A percentile compares a stretch with the other conserved stretches of the same genome.
These are phyloP conservation scores for Clavispora santaluciae DNA, from an alignment of 805 yeast species.

Conservation along the genomic window DNA sequence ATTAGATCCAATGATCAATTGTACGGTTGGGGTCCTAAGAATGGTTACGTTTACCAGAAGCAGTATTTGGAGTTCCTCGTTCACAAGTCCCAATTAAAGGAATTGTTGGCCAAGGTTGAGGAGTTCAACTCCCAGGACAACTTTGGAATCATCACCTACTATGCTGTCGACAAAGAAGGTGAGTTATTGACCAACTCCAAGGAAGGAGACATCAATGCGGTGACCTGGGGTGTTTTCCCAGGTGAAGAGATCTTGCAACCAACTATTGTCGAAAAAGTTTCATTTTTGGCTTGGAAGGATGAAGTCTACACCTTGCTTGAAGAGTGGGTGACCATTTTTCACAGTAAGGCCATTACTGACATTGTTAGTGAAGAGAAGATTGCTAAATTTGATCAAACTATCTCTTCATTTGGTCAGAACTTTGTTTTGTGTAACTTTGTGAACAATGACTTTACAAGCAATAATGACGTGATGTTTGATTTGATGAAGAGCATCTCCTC, in stretches of 20 bases:
- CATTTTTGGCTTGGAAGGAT: constrained; percentile 96
- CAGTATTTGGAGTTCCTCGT: constrained; percentile 85
- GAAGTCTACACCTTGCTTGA: constrained; percentile 79
- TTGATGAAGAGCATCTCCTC: constrained; percentile 36
- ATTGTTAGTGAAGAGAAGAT: constrained; percentile 25
- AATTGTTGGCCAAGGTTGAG: constrained; percentile 39
- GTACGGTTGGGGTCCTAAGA: constrained; percentile 93
- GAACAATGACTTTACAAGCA: constrained; percentile 69
- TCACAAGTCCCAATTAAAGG: constrained; percentile 45
- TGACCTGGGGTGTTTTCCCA: constrained; percentile 95
- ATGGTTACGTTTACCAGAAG: constrained; percentile 92
- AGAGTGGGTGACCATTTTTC: constrained; percentile 68
- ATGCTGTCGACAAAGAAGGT: constrained; percentile 59
- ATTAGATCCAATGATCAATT: constrained; percentile 61
- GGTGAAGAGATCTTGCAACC: constrained; percentile 94
- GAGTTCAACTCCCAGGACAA: constrained; percentile 33
- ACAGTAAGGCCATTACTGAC: constrained; percentile 32
- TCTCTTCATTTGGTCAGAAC: constrained; percentile 46
- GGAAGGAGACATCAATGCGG: constrained; percentile 82
- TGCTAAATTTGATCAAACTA: constrained; percentile 34
- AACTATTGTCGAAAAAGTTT: constrained; percentile 86
- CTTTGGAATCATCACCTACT: constrained; percentile 60
- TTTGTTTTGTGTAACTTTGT: constrained; percentile 83
- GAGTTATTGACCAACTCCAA: constrained; percentile 65
- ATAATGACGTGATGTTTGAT: constrained; percentile 52